Base-by-base conservation (phyloP, 1,284 basidiomycete genomes). In the Fomitopsis palustris region DNA sequence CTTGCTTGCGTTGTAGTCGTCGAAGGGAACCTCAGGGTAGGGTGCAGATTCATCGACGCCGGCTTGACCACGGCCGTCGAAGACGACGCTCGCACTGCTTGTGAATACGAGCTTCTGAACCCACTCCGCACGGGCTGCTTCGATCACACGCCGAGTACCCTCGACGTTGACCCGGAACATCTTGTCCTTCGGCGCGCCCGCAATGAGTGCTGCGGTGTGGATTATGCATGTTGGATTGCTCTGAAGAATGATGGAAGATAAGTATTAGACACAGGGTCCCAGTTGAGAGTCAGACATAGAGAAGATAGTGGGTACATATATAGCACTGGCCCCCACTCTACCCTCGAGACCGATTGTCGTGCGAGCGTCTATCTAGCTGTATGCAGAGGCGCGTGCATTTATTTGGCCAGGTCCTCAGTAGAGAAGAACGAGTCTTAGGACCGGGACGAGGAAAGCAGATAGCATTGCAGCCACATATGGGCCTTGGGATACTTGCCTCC, bases 1-100 rank as follows among this genome's bases (percentile, higher is more conserved):
- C 73, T 88, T 89, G 54, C 84, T 86, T 59, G 80, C 79, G 72
- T 86, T 86, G 74, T 88, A 88, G 9, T 79, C 78, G 69, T 88
- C 85, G 52, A 84, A 70, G 0, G 80, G 73, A 25, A 69, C 69
- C 5, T 71, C 70, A 0, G 86, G 84, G 67, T 80, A 81, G 3
- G 77, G 77, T 59, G 85, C 64, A n/a, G 84, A 75, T 71, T 89
- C 86, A 69, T 88, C 85, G 29, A 82, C 82, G 64, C 84, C 81
- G 65, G 81, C 76, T 39, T 85, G 72, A 66, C 81, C 76, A 35
- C 70, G 64, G 1, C 84, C 84, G 58, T 80, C 79, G 72, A 82
- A 87, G 27, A 87, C 79, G 42, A 87, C 84, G 27, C 84, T 82
- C 2, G 84, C 85, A 43, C 80, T 82, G 47, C 80, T 82, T 2